phyloP scores from a whole-genome alignment of 495 filamentous ascomycete genomes.

The Staphylotrichum tortipilum region DNA sequence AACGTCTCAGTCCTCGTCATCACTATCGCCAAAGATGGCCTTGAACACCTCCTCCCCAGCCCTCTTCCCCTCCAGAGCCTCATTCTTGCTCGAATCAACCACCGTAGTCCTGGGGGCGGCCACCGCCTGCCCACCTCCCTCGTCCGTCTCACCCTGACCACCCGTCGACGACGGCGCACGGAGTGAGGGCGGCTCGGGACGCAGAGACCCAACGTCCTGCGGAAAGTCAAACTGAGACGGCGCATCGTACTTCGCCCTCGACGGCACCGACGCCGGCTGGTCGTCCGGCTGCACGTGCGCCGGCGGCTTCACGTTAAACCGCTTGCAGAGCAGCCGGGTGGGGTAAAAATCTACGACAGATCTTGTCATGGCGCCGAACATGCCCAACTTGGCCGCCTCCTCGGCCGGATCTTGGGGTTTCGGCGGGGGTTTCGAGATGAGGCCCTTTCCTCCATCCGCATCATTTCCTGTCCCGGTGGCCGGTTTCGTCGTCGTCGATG shows the following conservation, averaged over 20 bases:
- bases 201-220: neutral
- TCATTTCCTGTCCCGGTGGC: slow-evolving; percentile 18
- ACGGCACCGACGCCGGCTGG: slow-evolving; percentile 14
- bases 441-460: slow-evolving; percentile 25
- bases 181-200: slow-evolving; percentile 7
- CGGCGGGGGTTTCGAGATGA: slow-evolving; percentile 47
- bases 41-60: slow-evolving; percentile 87
- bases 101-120: slow-evolving; percentile 13
- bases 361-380: slow-evolving; percentile 87
- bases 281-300: slow-evolving; percentile 59
- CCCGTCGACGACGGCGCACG: slow-evolving; percentile 9
- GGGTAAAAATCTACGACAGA: slow-evolving; percentile 67
- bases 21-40: slow-evolving; percentile 86
- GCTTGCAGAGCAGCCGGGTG: slow-evolving; percentile 77
- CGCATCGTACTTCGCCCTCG: slow-evolving; percentile 29
- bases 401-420: slow-evolving; percentile 74
- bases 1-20: slow-evolving; percentile 52
- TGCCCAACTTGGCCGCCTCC: slow-evolving; percentile 79
- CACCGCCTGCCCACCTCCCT: neutral
- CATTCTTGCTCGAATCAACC: slow-evolving; percentile 72
- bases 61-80: slow-evolving; percentile 72
- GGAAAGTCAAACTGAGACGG: slow-evolving; percentile 27
- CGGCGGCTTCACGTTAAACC: slow-evolving; percentile 77
- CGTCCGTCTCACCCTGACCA: neutral
- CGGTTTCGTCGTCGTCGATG: slow-evolving; percentile 32